Conservation (phyloP, 768 basidiomycete species). For the Coprinellus micaceus region DNA sequence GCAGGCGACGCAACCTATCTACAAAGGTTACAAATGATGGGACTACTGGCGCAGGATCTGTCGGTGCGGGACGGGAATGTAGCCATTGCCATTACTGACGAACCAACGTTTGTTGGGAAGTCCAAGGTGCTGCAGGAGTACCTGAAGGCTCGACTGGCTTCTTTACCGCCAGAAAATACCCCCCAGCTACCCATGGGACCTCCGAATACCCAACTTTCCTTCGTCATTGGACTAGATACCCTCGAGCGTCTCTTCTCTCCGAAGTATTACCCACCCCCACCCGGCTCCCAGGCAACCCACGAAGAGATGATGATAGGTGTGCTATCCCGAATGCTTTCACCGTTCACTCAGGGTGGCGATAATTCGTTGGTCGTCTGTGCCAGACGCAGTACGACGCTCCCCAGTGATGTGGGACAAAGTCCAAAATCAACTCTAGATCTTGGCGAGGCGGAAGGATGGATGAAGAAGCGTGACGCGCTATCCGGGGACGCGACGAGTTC, state of each 20-base stretch:
- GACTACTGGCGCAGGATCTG: slow-evolving; percentile 50
- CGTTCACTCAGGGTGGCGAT: slow-evolving; percentile 37
- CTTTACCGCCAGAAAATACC: slow-evolving; percentile 13
- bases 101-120: slow-evolving; percentile 88
- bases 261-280: slow-evolving; percentile 62
- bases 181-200: slow-evolving; percentile 7
- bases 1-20: slow-evolving; percentile 66
- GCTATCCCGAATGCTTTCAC: slow-evolving; percentile 56
- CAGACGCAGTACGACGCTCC: slow-evolving; percentile 33
- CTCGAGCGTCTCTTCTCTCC: slow-evolving; percentile 74
- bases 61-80: slow-evolving; percentile 37
- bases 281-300: slow-evolving; percentile 13
- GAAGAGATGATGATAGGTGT: slow-evolving; percentile 46
- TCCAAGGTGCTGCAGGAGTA: slow-evolving; percentile 53
- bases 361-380: slow-evolving; percentile 67
- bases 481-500: too few relatives aligned
- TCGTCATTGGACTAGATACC: slow-evolving; percentile 83
- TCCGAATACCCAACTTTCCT: slow-evolving; percentile 44
- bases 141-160: slow-evolving; percentile 36
- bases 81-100: slow-evolving; percentile 79
- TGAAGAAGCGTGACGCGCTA: too few relatives aligned
- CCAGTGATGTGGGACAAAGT: slow-evolving; percentile 1
- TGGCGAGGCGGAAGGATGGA: slow-evolving; percentile 2
- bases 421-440: not conserved
- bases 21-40: slow-evolving; percentile 90